phyloP scores from a whole-genome alignment of 1,139 yeast species.

The Pichia sp. region DNA sequence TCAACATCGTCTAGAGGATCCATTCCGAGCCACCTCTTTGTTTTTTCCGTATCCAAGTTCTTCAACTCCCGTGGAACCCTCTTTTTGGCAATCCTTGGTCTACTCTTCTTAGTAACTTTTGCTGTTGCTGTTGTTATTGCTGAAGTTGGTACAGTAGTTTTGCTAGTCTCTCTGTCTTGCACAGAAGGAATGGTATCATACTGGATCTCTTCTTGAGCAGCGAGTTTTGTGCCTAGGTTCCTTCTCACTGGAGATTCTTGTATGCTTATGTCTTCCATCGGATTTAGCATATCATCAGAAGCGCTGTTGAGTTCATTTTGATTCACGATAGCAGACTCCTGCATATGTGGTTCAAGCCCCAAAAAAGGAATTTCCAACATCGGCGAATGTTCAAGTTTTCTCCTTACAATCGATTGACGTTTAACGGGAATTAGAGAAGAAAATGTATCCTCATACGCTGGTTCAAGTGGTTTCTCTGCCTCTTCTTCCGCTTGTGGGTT shows the following conservation, averaged over 20 bases:
- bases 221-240: not conserved
- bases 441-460: constrained; percentile 10
- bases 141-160: too few relatives aligned
- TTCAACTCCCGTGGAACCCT: constrained; percentile 31
- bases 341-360: not conserved
- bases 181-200: not conserved
- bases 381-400: constrained; percentile 1
- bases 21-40: constrained; percentile 15
- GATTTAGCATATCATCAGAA: not conserved
- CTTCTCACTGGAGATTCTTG: too few relatives aligned
- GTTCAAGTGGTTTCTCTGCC: constrained; percentile 7
- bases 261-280: not conserved
- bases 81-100: too few relatives aligned
- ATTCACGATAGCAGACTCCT: not conserved
- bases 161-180: too few relatives aligned
- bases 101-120: constrained; percentile 1
- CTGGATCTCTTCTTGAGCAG: not conserved
- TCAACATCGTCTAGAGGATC: constrained; percentile 11
- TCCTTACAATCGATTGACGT: constrained; percentile 4
- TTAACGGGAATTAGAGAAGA: constrained; percentile 10
- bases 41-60: constrained; percentile 17
- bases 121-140: not conserved
- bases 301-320: not conserved
- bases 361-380: constrained; percentile 6
- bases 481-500: constrained; percentile 4